These are phyloP conservation scores for Suillus americanus DNA, from an alignment of 768 basidiomycete genomes.

Conservation along the genomic window DNA sequence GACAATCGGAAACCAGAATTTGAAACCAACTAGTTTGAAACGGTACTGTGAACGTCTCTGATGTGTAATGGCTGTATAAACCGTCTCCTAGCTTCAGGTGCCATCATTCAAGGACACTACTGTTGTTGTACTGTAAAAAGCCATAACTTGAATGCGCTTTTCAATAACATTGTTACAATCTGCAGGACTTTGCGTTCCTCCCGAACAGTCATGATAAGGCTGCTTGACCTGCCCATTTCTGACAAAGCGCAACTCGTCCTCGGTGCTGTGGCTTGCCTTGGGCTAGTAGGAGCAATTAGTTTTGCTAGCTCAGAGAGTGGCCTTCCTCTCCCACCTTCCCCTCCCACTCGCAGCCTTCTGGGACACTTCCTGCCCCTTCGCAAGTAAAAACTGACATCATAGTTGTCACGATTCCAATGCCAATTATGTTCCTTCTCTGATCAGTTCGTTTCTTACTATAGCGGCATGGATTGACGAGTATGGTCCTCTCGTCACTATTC, in stretches of 20 bases:
- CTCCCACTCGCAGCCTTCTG: background rate
- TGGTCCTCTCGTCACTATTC: constrained; percentile 24
- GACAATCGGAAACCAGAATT: too few relatives aligned
- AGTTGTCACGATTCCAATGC: background rate
- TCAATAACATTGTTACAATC: background rate
- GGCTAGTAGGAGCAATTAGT: background rate
- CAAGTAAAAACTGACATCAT: background rate
- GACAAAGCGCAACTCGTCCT: background rate
- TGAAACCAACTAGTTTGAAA: too few relatives aligned
- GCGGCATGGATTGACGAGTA: constrained; percentile 23
- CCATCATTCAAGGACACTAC: background rate
- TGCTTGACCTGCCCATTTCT: background rate
- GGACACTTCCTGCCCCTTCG: background rate
- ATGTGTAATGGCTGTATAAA: background rate
- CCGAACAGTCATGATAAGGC: background rate
- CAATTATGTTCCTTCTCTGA: background rate
- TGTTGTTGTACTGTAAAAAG: background rate
- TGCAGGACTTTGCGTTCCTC: background rate
- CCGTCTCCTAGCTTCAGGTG: background rate
- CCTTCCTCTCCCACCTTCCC: background rate
- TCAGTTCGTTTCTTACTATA: background rate
- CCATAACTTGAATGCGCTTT: background rate
- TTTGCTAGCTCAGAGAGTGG: background rate
- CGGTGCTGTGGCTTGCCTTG: background rate
- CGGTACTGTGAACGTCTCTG: background rate